Percentiles rank a stretch among this genome's conserved stretches.
These are phyloP conservation scores for Auriscalpium microsporum DNA, from an alignment of 768 basidiomycete genomes.

Conservation along the genomic window DNA sequence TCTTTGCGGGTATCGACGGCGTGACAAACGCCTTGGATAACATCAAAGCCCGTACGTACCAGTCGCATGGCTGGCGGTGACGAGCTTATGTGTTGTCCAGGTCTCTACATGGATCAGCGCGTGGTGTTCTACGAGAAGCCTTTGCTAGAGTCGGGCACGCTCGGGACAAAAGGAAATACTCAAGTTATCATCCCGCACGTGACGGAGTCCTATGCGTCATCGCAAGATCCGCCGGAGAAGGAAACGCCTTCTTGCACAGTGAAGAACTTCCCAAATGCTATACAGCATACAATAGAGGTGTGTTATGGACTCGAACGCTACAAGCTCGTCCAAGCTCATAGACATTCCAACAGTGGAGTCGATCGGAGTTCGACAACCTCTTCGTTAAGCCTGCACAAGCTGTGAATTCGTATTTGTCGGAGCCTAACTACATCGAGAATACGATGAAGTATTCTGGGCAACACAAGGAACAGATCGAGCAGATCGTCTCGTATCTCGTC, in stretches of 20 bases:
- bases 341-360: conserved; percentile 62
- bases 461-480: conserved; percentile 81
- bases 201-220: conserved; percentile 95
- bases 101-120: conserved; percentile 96
- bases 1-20: conserved; percentile 83
- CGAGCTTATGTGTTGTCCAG: conserved; percentile 29
- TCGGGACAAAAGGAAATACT: conserved; percentile 96
- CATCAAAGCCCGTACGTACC: conserved; percentile 77
- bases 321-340: conserved; percentile 1
- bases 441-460: conserved; percentile 88
- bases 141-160: conserved; percentile 91
- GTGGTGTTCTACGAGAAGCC: conserved; percentile 97
- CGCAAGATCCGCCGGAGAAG: conserved; percentile 98
- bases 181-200: conserved; percentile 92
- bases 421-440: conserved; percentile 90
- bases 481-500: conserved; percentile 84
- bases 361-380: conserved; percentile 83
- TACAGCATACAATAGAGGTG: conserved; percentile 96
- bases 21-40: conserved; percentile 99
- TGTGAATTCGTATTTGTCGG: conserved; percentile 93
- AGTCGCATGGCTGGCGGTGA: too few species aligned
- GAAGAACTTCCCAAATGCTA: conserved; percentile 98
- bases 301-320: conserved; percentile 12
- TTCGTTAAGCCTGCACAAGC: conserved; percentile 93
- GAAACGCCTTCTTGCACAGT: conserved; percentile 94